Evolutionary conservation across 352 stramenopile species (phyloP), one percentile per base, ranked within the genome.

Genomic region (Phytophthora brassicae): DNA sequence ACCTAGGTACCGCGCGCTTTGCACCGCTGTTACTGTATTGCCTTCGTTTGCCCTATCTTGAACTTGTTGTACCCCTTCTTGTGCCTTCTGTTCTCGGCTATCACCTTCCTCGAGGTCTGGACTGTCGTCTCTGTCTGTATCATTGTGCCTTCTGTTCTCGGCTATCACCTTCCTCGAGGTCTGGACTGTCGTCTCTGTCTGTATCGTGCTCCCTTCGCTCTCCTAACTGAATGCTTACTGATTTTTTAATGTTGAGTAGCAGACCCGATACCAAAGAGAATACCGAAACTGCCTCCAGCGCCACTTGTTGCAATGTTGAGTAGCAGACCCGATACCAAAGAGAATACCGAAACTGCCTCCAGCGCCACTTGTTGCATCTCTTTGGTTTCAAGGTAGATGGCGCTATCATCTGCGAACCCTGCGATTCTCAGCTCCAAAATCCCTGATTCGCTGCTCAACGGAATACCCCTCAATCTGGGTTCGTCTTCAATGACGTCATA

Each of bases 381-480:
- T 0, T 2, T 14, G 14, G n/a, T 0, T 0, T 3, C 8, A 0
- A 56, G 17, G 11, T 50, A 50, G 8, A 63, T 50, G 0, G 46
- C 36, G 0, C 45, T 45, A 12, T 63, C 55, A 12, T 63, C 55
- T 1, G 55, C 55, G 13, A 56, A 63, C 1, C 45, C 44, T 6
- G 55, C 55, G 1, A 36, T 35, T 14, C 38, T n/a, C 2, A 48
- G 4, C 9, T 16, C 31, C 3, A 3, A 16, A 13, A 9, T 12
- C 16, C 31, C 31, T 12, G 6, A 16, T 3, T 38, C 31, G 8
- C 26, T 31, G 4, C 8, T 4, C 11, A 38, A 33, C 28, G 6
- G 31, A 12, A 12, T 38, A 38, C 8, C 31, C 31, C 11, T 38
- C 2, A 13, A 3, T 13, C 4, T 16, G 2, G n/a, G 11, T 6